Evolutionary conservation across 768 basidiomycete genomes (phyloP), one percentile per base, ranked within the genome.

Genomic region (Boletus pseudopeckii): DNA sequence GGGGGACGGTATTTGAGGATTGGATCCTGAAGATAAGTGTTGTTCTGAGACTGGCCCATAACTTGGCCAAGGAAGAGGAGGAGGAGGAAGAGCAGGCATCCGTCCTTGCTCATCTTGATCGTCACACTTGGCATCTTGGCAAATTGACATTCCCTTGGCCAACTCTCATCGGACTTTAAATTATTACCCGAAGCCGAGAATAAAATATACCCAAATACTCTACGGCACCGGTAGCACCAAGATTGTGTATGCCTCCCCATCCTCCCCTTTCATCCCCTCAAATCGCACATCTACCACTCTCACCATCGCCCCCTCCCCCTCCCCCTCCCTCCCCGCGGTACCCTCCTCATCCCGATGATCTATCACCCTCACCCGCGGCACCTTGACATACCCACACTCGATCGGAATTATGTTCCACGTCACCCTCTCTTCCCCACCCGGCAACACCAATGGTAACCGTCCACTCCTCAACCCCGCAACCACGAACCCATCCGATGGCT

Each of bases 1-100:
- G 77, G 71, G 0, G 96, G 96, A 14, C 90, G 82, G 63, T 75
- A 93, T 8, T 73, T 54, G 32, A 95, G 80, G 63, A 92, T 91
- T 1, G 94, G 94, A 68, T 96, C 90, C 7, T 62, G 50, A 0
- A 59, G 4, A 41, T 64, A 75, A 0, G 59, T 30, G 1, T 4
- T 0, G 38, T 49, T 15, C 9, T 26, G 26, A 0, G 53, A 43
- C 45, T 58, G 67, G 0, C 58, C 69, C 69, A 70, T 71, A 18
- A 17, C 59, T 20, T 40, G 40, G 40, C 45, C 44, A 18, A 64
- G 48, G 13, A 52, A 45, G 37, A 51, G 13, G 10, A 51, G 13
- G 10, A 63, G 18, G 22, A 60, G 24, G 26, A 56, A 9, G 9
- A 59, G 22, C 7, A 15, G 41, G 46, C 50, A 42, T 14, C 7